Conservation (phyloP, 352 stramenopile genomes). For the Phytophthora palmivora region DNA sequence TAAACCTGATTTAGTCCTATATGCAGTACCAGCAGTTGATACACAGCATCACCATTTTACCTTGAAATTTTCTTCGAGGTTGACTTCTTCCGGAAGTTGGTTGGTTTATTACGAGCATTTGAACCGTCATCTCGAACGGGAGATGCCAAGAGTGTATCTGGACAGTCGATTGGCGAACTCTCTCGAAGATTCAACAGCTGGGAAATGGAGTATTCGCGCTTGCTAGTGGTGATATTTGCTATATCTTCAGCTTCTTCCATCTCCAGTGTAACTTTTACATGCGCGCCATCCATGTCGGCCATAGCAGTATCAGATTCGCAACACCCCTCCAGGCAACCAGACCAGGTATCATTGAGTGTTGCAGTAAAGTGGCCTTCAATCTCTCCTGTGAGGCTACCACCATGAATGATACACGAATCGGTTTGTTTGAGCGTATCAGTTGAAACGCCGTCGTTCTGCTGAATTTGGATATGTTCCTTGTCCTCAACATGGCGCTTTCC, state of each 20-base stretch:
- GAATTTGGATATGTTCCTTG: slow-evolving; percentile 6
- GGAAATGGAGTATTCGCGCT: slow-evolving; percentile 31
- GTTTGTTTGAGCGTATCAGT: no score
- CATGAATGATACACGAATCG: no score
- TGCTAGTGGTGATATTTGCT: slow-evolving; percentile 8
- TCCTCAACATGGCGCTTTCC: slow-evolving; percentile 12
- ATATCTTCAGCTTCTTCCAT: slow-evolving; percentile 13
- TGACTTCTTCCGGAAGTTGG: slow-evolving; percentile 24
- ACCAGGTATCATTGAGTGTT: no score
- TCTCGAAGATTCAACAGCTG: slow-evolving; percentile 33
- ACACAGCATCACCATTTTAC: slow-evolving; percentile 24
- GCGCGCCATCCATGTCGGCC: slow-evolving; percentile 1
- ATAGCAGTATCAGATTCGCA: no score
- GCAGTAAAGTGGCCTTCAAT: no score
- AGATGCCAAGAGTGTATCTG: slow-evolving; percentile 23
- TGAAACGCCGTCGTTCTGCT: not conserved
- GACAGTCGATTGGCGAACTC: slow-evolving; percentile 27
- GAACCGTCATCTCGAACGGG: slow-evolving; percentile 36
- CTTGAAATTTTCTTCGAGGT: slow-evolving; percentile 25
- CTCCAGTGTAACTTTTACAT: slow-evolving; percentile 7
- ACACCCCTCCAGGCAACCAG: no score
- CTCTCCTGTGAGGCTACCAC: no score
- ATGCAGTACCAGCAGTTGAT: not conserved
- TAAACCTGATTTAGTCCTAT: slow-evolving; percentile 12
- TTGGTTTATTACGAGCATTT: slow-evolving; percentile 7